A percentile compares a stretch with the other conserved stretches of the same genome.
These are phyloP conservation scores for Heliosperma pusillum DNA, from an alignment of 148 eudicot genomes.

Conservation along the genomic window DNA sequence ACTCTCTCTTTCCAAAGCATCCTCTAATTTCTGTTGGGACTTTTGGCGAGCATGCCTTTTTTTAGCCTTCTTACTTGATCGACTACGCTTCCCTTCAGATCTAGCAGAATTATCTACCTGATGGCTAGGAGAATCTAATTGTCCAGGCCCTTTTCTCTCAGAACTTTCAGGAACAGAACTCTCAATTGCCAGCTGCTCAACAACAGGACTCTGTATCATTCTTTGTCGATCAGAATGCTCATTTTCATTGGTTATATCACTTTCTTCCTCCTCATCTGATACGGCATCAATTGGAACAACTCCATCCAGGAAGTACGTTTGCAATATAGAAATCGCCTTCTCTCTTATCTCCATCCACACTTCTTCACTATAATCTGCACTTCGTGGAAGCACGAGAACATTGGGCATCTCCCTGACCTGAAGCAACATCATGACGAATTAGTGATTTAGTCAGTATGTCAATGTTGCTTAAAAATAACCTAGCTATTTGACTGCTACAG, in stretches of 20 bases:
- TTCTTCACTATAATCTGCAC: slow-evolving; percentile 99
- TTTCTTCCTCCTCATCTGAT: slow-evolving; percentile 85
- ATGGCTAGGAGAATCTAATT: slow-evolving; percentile 53
- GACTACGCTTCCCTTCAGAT: slow-evolving; percentile 78
- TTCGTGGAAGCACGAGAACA: slow-evolving; percentile 92
- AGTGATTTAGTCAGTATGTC: neutral
- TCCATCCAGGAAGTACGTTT: slow-evolving; percentile 73
- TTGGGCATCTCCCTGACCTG: slow-evolving; percentile 99
- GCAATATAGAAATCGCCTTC: slow-evolving; percentile 80
- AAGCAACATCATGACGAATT: slow-evolving; percentile 20
- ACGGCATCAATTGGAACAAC: slow-evolving; percentile 63
- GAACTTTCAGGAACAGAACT: slow-evolving; percentile 55
- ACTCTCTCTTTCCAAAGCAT: slow-evolving; percentile 62
- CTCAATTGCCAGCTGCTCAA: slow-evolving; percentile 43
- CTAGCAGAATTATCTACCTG: slow-evolving; percentile 48
- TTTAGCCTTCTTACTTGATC: slow-evolving; percentile 95
- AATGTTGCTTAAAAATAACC: neutral
- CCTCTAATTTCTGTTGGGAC: slow-evolving; percentile 68
- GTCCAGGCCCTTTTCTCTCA: slow-evolving; percentile 37
- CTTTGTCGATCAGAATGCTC: slow-evolving; percentile 45
- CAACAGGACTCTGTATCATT: slow-evolving; percentile 44
- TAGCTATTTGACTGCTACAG: neutral
- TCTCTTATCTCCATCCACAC: slow-evolving; percentile 99
- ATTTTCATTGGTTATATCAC: slow-evolving; percentile 53
- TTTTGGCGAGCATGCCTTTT: slow-evolving; percentile 86